Evolutionary conservation across 257 asterid species (phyloP).

Genomic region (Verbascum thapsus): DNA sequence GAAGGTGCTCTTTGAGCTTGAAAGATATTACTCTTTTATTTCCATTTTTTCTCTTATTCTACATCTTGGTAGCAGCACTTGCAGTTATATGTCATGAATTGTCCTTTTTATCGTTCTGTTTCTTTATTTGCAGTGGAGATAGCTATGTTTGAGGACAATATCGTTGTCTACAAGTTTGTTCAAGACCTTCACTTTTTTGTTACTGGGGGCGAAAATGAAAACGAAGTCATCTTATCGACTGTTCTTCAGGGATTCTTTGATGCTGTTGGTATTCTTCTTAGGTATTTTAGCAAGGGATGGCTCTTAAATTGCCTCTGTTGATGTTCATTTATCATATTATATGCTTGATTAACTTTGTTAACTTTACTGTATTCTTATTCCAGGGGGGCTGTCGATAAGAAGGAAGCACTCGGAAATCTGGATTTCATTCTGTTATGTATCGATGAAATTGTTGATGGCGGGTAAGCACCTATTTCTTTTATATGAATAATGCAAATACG

Average conservation of each 20-base stretch:
- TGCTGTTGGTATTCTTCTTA: constrained; percentile 75
- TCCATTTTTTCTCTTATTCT: constrained; percentile 4
- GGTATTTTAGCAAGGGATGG: constrained; percentile 40
- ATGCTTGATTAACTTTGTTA: constrained; percentile 17
- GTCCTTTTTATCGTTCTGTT: not conserved
- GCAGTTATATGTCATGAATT: too few relatives aligned
- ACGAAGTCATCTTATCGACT: constrained; percentile 68
- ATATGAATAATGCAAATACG: not conserved
- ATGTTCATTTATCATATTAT: constrained; percentile 12
- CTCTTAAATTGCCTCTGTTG: constrained; percentile 6
- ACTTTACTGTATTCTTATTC: constrained; percentile 25
- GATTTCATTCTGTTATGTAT: constrained; percentile 83
- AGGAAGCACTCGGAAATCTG: constrained; percentile 77
- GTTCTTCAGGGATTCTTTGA: constrained; percentile 82
- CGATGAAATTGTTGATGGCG: constrained; percentile 87
- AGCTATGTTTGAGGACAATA: constrained; percentile 65
- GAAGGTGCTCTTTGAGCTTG: constrained; percentile 54
- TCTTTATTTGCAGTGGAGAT: constrained; percentile 60
- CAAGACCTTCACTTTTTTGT: constrained; percentile 87
- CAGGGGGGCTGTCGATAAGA: constrained; percentile 76
- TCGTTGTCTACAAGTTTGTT: constrained; percentile 69
- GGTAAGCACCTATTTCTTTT: constrained; percentile 44
- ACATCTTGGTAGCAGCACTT: too few relatives aligned
- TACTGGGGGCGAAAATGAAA: constrained; percentile 78
- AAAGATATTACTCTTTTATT: not conserved